phyloP scores from a whole-genome alignment of 495 filamentous ascomycete genomes.

The Penicillium fimorum region DNA sequence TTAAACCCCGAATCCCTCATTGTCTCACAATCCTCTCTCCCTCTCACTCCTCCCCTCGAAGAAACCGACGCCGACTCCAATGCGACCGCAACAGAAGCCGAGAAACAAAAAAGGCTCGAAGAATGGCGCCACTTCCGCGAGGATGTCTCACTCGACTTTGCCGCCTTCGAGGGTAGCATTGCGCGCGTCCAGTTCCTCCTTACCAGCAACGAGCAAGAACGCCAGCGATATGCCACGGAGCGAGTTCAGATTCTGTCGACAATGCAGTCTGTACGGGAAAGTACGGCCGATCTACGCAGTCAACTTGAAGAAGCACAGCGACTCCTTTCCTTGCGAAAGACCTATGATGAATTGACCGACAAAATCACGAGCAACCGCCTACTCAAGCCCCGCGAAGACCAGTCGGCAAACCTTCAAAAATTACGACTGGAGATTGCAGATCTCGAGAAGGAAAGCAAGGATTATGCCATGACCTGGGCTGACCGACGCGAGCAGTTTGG shows the following conservation, averaged over 20 bases:
- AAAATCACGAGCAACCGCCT: conserved; percentile 80
- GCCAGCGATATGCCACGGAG: conserved; percentile 79
- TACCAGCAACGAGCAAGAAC: conserved; percentile 78
- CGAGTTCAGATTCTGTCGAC: conserved; percentile 71
- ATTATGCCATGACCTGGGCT: conserved; percentile 79
- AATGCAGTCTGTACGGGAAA: conserved; percentile 74
- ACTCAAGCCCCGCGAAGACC: conserved; percentile 79
- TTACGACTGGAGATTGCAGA: conserved; percentile 85
- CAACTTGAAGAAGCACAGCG: conserved; percentile 75
- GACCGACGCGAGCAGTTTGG: conserved; percentile 87
- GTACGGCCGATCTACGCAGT: conserved; percentile 64
- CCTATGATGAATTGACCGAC: conserved; percentile 80
- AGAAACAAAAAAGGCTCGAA: conserved; percentile 50
- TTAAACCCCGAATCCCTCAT: conserved; percentile 61
- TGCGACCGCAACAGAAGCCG: conserved; percentile 30
- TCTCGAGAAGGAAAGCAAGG: conserved; percentile 76
- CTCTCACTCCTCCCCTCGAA: conserved; percentile 71
- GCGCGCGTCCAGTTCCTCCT: conserved; percentile 84
- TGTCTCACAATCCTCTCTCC: conserved; percentile 52
- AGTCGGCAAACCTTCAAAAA: conserved; percentile 72
- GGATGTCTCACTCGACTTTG: conserved; percentile 86
- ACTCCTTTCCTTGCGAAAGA: conserved; percentile 73
- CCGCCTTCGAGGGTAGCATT: conserved; percentile 82
- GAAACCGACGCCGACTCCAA: conserved; percentile 47
- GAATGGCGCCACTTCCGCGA: conserved; percentile 64